Evolutionary conservation across 495 filamentous ascomycete species (phyloP).

Genomic region (Cetradonia linearis): DNA sequence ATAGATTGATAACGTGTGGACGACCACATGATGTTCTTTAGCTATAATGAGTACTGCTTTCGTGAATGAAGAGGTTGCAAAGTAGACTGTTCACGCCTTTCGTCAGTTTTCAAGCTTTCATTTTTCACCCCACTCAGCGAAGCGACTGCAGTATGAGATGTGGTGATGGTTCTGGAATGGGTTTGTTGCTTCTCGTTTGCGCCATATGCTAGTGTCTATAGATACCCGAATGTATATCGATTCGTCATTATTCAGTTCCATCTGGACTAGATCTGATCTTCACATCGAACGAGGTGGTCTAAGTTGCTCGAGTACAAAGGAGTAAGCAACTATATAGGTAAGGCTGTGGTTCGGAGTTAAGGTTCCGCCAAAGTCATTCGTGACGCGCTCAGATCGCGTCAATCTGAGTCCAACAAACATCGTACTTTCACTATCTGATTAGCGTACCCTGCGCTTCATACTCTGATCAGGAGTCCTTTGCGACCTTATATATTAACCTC

Average conservation of each 20-base stretch:
- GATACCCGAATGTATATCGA: not conserved
- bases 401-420: not conserved
- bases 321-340: too few species aligned
- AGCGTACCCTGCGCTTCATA: not conserved
- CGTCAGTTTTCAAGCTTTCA: not conserved
- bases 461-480: not conserved
- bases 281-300: not conserved
- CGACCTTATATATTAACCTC: too few species aligned
- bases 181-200: not conserved
- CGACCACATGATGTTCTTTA: not conserved
- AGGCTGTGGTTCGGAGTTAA: not conserved
- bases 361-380: not conserved
- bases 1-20: not conserved
- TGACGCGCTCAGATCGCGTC: slow-evolving; percentile 9
- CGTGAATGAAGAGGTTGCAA: not conserved
- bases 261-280: not conserved
- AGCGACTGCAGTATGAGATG: not conserved
- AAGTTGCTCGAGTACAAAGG: too few species aligned
- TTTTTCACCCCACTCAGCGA: not conserved
- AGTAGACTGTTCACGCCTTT: not conserved
- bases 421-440: not conserved
- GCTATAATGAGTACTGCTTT: not conserved
- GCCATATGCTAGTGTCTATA: not conserved
- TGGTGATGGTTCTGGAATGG: not conserved
- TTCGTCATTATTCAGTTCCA: not conserved